Conservation (phyloP, 192 early-diverging fungal species). For the Chytriomyces sp. region DNA sequence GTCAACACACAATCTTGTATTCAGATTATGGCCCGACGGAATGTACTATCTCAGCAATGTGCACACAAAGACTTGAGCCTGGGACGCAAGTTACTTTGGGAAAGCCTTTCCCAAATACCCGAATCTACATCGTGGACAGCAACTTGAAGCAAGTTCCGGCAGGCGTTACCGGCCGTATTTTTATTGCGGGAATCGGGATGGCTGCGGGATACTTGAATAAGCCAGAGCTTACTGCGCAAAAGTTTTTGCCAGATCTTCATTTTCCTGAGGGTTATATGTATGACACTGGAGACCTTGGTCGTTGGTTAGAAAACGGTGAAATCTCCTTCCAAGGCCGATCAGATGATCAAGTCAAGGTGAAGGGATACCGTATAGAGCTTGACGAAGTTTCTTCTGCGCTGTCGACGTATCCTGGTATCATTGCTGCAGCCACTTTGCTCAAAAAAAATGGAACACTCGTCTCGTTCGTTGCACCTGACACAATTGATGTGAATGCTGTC, state of each 20-base stretch:
- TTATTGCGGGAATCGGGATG: conserved; percentile 51
- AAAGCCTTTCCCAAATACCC: conserved; percentile 31
- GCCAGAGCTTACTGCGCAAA: not conserved
- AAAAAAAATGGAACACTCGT: conserved; percentile 38
- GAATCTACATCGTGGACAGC: conserved; percentile 41
- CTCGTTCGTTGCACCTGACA: conserved; percentile 36
- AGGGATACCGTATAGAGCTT: conserved; percentile 47
- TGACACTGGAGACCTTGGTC: conserved; percentile 15
- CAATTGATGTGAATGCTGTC: not conserved
- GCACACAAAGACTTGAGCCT: not conserved
- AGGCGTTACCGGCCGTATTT: conserved; percentile 51
- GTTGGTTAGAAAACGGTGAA: conserved; percentile 43
- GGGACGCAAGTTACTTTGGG: conserved; percentile 33
- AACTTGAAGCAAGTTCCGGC: conserved; percentile 37
- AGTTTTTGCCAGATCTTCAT: conserved; percentile 37
- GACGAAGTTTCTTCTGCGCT: conserved; percentile 36
- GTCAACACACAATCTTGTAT: conserved; percentile 19
- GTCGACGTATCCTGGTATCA: conserved; percentile 25
- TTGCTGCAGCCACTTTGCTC: conserved; percentile 34
- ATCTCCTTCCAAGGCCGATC: conserved; percentile 28
- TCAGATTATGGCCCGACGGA: conserved; percentile 43
- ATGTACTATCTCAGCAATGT: conserved; percentile 13
- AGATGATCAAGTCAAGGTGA: conserved; percentile 51
- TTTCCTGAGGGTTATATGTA: conserved; percentile 40
- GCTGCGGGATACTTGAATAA: conserved; percentile 50